Evolutionary conservation across 2,329 filamentous ascomycete species (phyloP).

Genomic region (Stachybotrys chartarum): DNA sequence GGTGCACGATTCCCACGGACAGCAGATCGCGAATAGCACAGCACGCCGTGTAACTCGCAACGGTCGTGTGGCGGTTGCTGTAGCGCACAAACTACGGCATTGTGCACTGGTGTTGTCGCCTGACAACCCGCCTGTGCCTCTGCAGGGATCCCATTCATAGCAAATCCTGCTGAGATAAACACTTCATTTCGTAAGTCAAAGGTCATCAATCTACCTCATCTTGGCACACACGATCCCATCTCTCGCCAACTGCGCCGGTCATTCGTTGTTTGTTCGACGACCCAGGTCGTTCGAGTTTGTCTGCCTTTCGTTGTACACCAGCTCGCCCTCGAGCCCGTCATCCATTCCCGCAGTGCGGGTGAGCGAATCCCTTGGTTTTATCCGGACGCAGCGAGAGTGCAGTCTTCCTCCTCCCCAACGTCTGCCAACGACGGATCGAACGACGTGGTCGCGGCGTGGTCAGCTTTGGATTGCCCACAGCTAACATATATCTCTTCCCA

Average conservation of each 20-base stretch:
- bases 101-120: neutral
- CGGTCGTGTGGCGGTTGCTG: neutral
- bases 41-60: neutral
- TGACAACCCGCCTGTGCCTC: neutral
- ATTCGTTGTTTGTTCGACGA: neutral
- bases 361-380: neutral
- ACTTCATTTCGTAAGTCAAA: neutral
- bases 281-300: neutral
- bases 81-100: neutral
- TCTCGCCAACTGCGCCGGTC: conserved; percentile 5
- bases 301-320: neutral
- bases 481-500: conserved; percentile 10
- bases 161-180: neutral
- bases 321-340: neutral
- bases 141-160: neutral
- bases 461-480: neutral
- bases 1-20: neutral
- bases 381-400: conserved; percentile 6
- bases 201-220: neutral
- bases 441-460: neutral
- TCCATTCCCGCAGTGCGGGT: neutral
- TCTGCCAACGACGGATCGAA: no score
- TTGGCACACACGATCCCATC: neutral
- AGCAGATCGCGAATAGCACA: neutral
- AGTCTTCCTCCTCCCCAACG: conserved; percentile 3